Percentiles rank a stretch among this genome's conserved stretches.
phyloP scores from a whole-genome alignment of 83 land plant species.

The Larix sibirica region DNA sequence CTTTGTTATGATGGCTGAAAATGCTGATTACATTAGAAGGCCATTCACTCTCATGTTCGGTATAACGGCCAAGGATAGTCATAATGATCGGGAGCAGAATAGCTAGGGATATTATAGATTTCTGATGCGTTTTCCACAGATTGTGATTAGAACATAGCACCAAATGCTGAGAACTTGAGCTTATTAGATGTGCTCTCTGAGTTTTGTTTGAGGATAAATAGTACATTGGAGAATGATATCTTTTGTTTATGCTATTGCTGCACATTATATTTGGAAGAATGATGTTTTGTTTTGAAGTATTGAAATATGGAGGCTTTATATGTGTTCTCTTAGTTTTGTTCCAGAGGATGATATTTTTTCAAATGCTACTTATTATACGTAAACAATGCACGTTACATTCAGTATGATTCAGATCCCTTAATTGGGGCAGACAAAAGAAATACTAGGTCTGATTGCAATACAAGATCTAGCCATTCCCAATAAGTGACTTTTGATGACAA shows the following conservation, averaged over 20 bases:
- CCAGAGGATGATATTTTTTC: no score
- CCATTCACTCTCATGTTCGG: neutral
- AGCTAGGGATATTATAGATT: neutral
- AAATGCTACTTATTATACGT: no score
- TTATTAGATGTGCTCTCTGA: neutral
- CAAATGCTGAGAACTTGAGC: neutral
- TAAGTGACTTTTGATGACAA: no score
- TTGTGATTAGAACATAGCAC: constrained; percentile 1
- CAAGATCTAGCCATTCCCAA: no score
- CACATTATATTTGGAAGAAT: neutral
- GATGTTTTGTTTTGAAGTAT: no score
- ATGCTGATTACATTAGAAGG: neutral
- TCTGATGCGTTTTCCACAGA: constrained; percentile 13
- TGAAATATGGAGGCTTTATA: no score
- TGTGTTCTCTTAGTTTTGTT: no score
- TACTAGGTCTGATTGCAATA: no score
- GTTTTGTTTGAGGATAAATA: neutral
- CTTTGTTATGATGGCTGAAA: constrained; percentile 1
- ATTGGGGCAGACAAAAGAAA: no score
- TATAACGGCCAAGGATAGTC: no score
- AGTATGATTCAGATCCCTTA: no score
- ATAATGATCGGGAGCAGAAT: neutral
- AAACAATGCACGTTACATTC: no score
- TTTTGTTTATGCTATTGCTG: neutral
- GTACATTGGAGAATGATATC: neutral